Base-by-base conservation (phyloP, 129 eudicot species). In the Deinandra increscens region DNA sequence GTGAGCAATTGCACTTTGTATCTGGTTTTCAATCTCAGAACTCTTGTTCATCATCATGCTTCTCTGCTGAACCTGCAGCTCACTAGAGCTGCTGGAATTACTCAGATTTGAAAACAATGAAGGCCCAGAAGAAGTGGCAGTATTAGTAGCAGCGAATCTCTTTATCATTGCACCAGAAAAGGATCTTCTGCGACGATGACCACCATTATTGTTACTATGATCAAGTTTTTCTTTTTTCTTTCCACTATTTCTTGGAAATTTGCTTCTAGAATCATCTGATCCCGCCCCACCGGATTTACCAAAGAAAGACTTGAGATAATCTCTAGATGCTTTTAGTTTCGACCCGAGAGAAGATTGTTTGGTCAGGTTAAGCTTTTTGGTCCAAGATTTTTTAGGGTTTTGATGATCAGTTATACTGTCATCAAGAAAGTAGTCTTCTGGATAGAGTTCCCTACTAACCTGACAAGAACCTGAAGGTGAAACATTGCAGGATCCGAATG, bases 1-100 rank as follows among this genome's bases (percentile, higher is more conserved):
- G 67, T 92, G 98, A 22, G 96, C 98, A 81, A 92, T 92, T 33
- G 96, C 96, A 39, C 96, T 83, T 79, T 92, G 96, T 44, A 92
- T 88, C 46, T 88, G 84, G 79, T 71, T 88, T 79, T 91, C 97
- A 49, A 75, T 73, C 56, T 88, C 96, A 36, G 77, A 71, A 81
- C 74, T 77, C 19, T 78, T 66, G 62, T 86, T 86, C 59, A 63
- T 86, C 59, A 63, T 42, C 46, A 42, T 56, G 37, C 87, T 81
- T 72, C 82, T 84, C 85, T 82, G 81, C 56, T 77, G 80, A 68
- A 73, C 76, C 9, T 60, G 76, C 71, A 73, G 23, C 72, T 78
- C 87, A 19, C 64, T 65, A 53, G 67, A 80, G 60, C 84, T 73
- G 43, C 74, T 73, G 4, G 87, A 65, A 55, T 72, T 68, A 54